Evolutionary conservation across 441 rosid species (phyloP), one percentile per base, ranked within the genome.

Genomic region (Brassica balearica): DNA sequence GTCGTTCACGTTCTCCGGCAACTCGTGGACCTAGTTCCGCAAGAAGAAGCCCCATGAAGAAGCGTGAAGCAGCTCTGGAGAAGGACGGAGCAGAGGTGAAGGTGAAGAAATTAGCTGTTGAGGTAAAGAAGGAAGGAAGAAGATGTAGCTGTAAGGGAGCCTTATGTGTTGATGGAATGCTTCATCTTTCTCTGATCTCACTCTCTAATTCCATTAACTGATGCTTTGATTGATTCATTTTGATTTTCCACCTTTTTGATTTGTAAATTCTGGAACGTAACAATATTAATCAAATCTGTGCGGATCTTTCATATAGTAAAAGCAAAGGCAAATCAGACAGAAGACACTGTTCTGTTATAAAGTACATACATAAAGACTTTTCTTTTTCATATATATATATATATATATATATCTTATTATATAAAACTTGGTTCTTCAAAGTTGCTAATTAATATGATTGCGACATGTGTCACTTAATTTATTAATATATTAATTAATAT

Each of bases 91-190:
- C 6, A 43, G 43, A 51, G 32, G 71, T 75, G 73, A 63, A 83
- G 58, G 85, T 75, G 65, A 58, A 62, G 32, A 76, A 58, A 64
- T 29, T 14, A 74, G 78, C 58, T 73, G 72, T 74, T 72, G 72
- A 85, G 73, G 85, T 79, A 34, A 65, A 62, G 36, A 48, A 77
- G 43, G 67, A 79, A 74, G 34, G 34, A 51, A 53, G 58, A 51
- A n/a, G 58, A 51, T 0, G 84, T 84, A 79, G 76, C 87, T 72
- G 71, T 86, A 5, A 93, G 78, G 20, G 65, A 90, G 68, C 93
- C 93, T 61, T 85, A 73, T 2, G 95, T 92, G 62, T 87, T 97
- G 2, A 75, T 94, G 81, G 97, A 92, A 77, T 91, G 98, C 80
- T 94, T 94, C 84, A 94, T 94, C 61, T 92, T 92, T 81, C 84